Evolutionary conservation across 2,329 filamentous ascomycete species (phyloP).

Genomic region (Pleurostoma richardsiae): DNA sequence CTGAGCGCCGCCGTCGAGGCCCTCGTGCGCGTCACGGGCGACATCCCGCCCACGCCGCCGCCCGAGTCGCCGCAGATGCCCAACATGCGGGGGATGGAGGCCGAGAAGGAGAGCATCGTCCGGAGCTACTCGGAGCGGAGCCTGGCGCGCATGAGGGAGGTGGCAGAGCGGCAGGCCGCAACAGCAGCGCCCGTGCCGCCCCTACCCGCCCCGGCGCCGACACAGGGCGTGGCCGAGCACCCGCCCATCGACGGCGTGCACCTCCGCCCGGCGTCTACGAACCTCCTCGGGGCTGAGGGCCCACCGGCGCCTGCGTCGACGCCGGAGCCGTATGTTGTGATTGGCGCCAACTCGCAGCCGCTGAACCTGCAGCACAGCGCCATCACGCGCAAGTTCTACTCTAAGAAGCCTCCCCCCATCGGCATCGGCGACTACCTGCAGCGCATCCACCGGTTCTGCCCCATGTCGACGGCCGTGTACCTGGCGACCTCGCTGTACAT

Average conservation of each 20-base stretch:
- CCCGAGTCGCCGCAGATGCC: conserved; percentile 59
- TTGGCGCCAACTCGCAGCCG: conserved; percentile 67
- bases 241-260: conserved; percentile 49
- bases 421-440: conserved; percentile 77
- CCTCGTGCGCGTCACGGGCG: conserved; percentile 67
- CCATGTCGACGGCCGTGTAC: conserved; percentile 90
- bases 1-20: conserved; percentile 69
- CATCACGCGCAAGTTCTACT: conserved; percentile 90
- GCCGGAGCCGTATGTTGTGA: conserved; percentile 51
- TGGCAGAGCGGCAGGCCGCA: conserved; percentile 26
- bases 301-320: conserved; percentile 19
- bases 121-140: conserved; percentile 53
- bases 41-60: conserved; percentile 76
- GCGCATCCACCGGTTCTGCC: conserved; percentile 85
- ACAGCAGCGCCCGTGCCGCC: conserved; percentile 8
- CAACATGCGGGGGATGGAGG: conserved; percentile 58
- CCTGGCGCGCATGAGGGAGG: conserved; percentile 37
- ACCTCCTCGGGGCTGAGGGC: conserved; percentile 6
- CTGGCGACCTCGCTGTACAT: conserved; percentile 87
- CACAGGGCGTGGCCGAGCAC: not conserved
- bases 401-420: conserved; percentile 79
- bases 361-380: conserved; percentile 75
- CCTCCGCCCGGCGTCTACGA: conserved; percentile 25
- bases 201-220: conserved; percentile 9
- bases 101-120: conserved; percentile 56